Evolutionary conservation across 805 yeast species (phyloP).

Genomic region (Saccharomycopsis capsularis): DNA sequence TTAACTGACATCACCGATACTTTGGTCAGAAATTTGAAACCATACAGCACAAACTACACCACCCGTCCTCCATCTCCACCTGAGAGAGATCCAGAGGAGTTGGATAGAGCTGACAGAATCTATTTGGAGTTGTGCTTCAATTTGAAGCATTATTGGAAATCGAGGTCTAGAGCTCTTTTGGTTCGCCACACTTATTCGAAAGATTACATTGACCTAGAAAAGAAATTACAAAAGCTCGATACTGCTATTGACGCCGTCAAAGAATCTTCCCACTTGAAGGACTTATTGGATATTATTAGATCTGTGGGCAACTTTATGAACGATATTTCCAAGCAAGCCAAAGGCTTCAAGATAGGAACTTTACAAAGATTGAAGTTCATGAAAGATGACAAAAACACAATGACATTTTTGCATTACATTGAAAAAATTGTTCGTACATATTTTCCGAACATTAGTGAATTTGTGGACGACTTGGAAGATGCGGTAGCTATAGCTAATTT

Average conservation of each 20-base stretch:
- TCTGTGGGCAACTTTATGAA: slow-evolving; percentile 79
- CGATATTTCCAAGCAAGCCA: slow-evolving; percentile 57
- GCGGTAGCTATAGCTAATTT: slow-evolving; percentile 50
- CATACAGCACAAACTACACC: slow-evolving; percentile 50
- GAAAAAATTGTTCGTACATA: slow-evolving; percentile 59
- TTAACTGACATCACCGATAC: slow-evolving; percentile 52
- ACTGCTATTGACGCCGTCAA: slow-evolving; percentile 49
- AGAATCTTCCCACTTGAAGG: slow-evolving; percentile 46
- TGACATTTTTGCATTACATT: slow-evolving; percentile 68
- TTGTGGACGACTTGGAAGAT: slow-evolving; percentile 52
- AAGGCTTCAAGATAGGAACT: slow-evolving; percentile 65
- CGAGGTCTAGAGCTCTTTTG: slow-evolving; percentile 57
- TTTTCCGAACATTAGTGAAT: slow-evolving; percentile 56
- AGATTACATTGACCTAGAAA: slow-evolving; percentile 56
- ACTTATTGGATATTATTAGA: slow-evolving; percentile 57
- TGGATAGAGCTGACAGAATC: slow-evolving; percentile 65
- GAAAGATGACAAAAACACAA: slow-evolving; percentile 61
- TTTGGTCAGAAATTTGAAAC: slow-evolving; percentile 50
- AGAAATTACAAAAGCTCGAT: slow-evolving; percentile 51
- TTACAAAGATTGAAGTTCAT: slow-evolving; percentile 63
- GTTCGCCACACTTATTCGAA: slow-evolving; percentile 51
- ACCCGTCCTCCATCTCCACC: slow-evolving; percentile 34
- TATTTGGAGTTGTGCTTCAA: slow-evolving; percentile 63
- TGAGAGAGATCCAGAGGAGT: slow-evolving; percentile 46
- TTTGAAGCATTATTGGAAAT: slow-evolving; percentile 63